Conservation (phyloP, 345 rosid species). For the Gossypium mustelinum region DNA sequence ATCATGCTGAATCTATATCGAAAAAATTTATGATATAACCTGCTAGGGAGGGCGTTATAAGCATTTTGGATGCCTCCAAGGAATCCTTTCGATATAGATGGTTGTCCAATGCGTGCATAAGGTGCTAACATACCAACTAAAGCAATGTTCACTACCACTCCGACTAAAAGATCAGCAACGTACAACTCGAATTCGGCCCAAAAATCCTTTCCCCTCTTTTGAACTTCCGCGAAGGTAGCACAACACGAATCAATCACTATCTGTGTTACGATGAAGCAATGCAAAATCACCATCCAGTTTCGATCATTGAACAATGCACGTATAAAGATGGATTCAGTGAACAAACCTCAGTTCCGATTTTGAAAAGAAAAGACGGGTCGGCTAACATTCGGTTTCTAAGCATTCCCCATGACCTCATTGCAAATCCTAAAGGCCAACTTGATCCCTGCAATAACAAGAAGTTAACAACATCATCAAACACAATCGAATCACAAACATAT, state of each 20-base stretch:
- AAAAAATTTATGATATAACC: conserved; percentile 32
- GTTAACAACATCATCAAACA: conserved; percentile 12
- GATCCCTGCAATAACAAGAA: conserved; percentile 49
- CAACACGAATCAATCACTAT: conserved; percentile 84
- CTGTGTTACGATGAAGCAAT: conserved; percentile 34
- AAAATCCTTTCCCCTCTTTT: conserved; percentile 85
- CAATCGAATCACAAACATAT: neutral
- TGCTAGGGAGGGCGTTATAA: conserved; percentile 91
- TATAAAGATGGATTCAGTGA: neutral
- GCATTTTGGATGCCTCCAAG: conserved; percentile 61
- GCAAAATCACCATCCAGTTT: too few species aligned
- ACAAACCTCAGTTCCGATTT: conserved; percentile 86
- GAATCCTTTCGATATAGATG: conserved; percentile 56
- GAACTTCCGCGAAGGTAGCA: conserved; percentile 91
- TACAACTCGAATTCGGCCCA: conserved; percentile 95
- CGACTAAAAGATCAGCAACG: conserved; percentile 86
- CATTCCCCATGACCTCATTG: conserved; percentile 60
- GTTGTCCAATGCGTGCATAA: conserved; percentile 74
- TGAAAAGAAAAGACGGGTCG: conserved; percentile 85
- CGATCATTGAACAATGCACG: neutral
- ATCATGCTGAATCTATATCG: neutral
- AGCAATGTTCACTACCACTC: conserved; percentile 77
- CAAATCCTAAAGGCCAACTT: conserved; percentile 59
- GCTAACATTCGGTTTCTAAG: conserved; percentile 87
- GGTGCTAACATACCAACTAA: conserved; percentile 96